Conservation (phyloP, 352 stramenopile species). For the Phytophthora cactorum region DNA sequence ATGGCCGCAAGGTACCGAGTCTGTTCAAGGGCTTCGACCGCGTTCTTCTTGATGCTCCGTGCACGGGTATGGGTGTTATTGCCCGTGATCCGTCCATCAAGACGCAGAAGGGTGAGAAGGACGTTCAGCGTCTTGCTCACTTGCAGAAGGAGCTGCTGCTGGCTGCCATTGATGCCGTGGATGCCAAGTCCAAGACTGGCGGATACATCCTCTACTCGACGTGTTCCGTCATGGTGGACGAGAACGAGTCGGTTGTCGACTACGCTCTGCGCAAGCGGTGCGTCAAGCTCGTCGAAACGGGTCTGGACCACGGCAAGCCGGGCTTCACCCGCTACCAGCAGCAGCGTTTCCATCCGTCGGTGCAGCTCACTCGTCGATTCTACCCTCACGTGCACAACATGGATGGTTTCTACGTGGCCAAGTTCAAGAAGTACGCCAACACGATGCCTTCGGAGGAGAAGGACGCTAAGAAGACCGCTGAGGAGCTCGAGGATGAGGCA, state of each 20-base stretch:
- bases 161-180: constrained; percentile 98
- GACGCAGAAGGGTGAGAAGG: constrained; percentile 96
- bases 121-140: constrained; percentile 92
- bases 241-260: constrained; percentile 98
- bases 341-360: constrained; percentile 97
- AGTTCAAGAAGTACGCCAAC: constrained; percentile 99
- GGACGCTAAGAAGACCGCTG: constrained; percentile 76
- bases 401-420: constrained; percentile 99
- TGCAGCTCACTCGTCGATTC: constrained; percentile 96
- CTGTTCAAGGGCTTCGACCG: constrained; percentile 98
- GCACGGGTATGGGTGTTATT: constrained; percentile 98
- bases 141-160: constrained; percentile 99
- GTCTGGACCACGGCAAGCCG: constrained; percentile 96
- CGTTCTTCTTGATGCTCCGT: constrained; percentile 99
- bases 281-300: constrained; percentile 98
- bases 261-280: constrained; percentile 98
- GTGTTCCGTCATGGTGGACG: constrained; percentile 94
- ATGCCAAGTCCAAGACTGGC: constrained; percentile 96
- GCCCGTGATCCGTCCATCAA: constrained; percentile 98
- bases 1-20: constrained; percentile 93
- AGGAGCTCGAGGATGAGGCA: constrained; percentile 71
- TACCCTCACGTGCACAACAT: constrained; percentile 99
- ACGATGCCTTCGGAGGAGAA: constrained; percentile 78
- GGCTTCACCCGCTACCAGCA: constrained; percentile 95
- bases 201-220: constrained; percentile 99